Conservation (phyloP, 2,329 filamentous ascomycete genomes). For the Colletotrichum sidae region DNA sequence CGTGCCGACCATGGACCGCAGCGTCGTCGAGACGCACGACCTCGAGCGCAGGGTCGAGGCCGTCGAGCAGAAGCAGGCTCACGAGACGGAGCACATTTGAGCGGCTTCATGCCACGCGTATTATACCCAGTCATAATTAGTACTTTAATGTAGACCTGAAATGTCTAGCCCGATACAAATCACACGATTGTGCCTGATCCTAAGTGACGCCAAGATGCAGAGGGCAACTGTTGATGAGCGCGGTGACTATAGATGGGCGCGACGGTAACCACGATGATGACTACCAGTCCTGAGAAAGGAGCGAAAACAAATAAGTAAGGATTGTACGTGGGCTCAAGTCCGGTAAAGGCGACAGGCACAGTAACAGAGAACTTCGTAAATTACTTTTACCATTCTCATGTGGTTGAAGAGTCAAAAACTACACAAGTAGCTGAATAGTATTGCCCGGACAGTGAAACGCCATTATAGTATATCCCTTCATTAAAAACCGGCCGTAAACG, state of each 20-base stretch:
- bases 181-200: not conserved
- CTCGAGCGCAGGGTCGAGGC: conserved; percentile 69
- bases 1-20: conserved; percentile 66
- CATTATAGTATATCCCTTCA: not conserved
- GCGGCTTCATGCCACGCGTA: not conserved
- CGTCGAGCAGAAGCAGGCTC: conserved; percentile 62
- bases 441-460: not conserved
- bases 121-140: conserved; percentile 11
- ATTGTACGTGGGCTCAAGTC: no score
- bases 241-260: no score
- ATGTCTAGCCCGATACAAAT: not conserved
- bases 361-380: no score
- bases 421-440: no score
- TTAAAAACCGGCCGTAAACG: not conserved
- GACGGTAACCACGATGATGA: no score
- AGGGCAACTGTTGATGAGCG: no score
- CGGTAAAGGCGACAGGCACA: no score
- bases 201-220: no score
- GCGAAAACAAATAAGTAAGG: no score
- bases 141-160: conserved; percentile 13
- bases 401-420: no score
- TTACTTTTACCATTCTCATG: no score
- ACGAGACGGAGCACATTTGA: conserved; percentile 27
- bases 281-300: no score
- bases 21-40: conserved; percentile 56